Percentiles rank a stretch among this genome's conserved stretches.
These are phyloP conservation scores for Eleusine indica DNA, from an alignment of 176 grass and related monocot genomes.

Conservation along the genomic window DNA sequence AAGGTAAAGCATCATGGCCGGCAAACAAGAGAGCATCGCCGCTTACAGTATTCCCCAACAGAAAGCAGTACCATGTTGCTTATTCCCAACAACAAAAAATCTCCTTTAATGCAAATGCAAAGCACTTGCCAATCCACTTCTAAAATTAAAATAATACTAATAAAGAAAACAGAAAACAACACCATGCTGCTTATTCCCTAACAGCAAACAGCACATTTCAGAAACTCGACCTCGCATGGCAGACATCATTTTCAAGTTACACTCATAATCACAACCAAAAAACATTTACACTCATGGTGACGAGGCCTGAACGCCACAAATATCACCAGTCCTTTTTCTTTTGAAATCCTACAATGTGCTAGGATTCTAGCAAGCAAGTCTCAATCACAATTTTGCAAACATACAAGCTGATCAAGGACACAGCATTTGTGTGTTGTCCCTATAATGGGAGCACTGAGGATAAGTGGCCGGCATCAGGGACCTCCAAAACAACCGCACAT, in stretches of 20 bases:
- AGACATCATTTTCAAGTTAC: constrained; percentile 34
- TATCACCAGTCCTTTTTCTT: constrained; percentile 27
- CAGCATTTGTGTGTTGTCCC: constrained; percentile 28
- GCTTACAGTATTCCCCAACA: background rate
- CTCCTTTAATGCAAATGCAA: no score
- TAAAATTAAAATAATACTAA: no score
- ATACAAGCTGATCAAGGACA: constrained; percentile 31
- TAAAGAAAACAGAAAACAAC: background rate
- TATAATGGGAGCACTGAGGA: constrained; percentile 26
- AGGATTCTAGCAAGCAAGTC: constrained; percentile 29
- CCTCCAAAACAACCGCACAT: constrained; percentile 43
- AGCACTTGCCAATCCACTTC: no score
- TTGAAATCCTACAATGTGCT: constrained; percentile 46
- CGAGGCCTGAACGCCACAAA: constrained; percentile 24
- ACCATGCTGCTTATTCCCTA: constrained; percentile 16
- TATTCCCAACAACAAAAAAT: constrained; percentile 16
- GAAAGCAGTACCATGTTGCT: background rate
- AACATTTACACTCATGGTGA: constrained; percentile 28
- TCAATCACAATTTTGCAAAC: constrained; percentile 46
- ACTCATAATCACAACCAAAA: constrained; percentile 37
- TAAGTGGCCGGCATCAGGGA: constrained; percentile 43
- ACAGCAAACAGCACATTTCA: background rate
- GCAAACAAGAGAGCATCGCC: background rate
- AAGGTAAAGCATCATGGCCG: background rate
- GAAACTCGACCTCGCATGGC: constrained; percentile 22